Base-by-base conservation (phyloP, 331 rosid species). In the Telfairia occidentalis region DNA sequence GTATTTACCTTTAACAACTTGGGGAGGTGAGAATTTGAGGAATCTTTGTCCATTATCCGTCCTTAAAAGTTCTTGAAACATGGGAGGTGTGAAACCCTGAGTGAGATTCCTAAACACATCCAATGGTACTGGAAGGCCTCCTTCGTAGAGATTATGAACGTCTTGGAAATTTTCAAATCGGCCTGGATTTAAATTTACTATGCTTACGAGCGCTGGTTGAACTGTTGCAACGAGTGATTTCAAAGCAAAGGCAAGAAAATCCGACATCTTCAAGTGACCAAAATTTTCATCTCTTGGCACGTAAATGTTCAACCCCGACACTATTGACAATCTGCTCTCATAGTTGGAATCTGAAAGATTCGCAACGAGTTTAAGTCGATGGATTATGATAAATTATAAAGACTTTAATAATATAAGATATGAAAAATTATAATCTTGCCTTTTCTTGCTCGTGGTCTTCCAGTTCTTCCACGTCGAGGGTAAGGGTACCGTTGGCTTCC, bases 391-490 rank as follows among this genome's bases (percentile, higher is more conserved):
- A n/a, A n/a, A n/a, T n/a, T n/a, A n/a, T n/a, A n/a, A n/a, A n/a
- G n/a, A n/a, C n/a, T n/a, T n/a, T n/a, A n/a, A n/a, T n/a, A n/a
- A n/a, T n/a, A n/a, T n/a, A n/a, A n/a, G n/a, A n/a, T n/a, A n/a
- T n/a, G n/a, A n/a, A 19, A 21, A 8, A 2, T 16, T 2, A 23
- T 34, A 58, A 26, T 48, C 60, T 72, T 26, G 61, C 87, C 85
- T 28, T 46, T 50, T 29, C 21, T 72, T 9, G 83, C 55, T 49
- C 24, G 29, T 40, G 69, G 49, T 29, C 85, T 72, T 32, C 87
- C 85, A 0, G 87, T 84, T 76, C 87, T 84, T 78, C 87, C 87
- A 30, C 87, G 30, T 7, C 87, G 81, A 30, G 87, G 87, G 60
- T 84, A 84, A 78, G 87, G 87, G 28, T 77, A 70, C n/a, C n/a